phyloP scores from a whole-genome alignment of 2,329 filamentous ascomycete species.

The Penicillium verrucosum region DNA sequence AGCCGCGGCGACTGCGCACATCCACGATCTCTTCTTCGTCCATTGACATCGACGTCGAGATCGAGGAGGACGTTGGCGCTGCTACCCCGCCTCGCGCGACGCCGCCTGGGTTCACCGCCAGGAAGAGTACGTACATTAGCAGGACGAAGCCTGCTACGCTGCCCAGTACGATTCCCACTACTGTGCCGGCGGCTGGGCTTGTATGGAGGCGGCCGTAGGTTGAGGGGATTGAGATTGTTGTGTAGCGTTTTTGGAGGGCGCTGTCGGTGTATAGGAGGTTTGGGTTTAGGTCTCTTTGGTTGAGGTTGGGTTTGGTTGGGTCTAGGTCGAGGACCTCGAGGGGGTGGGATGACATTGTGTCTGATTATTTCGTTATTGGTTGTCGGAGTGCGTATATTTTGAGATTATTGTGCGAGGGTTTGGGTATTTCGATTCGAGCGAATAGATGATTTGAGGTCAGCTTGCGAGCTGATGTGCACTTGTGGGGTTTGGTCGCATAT shows the following conservation, averaged over 20 bases:
- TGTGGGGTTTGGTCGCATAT: neutral
- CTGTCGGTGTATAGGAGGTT: slow-evolving; percentile 9
- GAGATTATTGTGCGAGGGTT: neutral
- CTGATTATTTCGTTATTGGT: neutral
- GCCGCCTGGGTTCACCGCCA: slow-evolving; percentile 47
- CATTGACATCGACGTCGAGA: slow-evolving; percentile 16
- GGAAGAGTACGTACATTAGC: slow-evolving; percentile 52
- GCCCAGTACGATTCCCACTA: slow-evolving; percentile 57
- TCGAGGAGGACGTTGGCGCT: slow-evolving; percentile 5
- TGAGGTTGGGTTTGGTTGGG: neutral
- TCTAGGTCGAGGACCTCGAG: neutral
- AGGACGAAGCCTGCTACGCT: slow-evolving; percentile 52
- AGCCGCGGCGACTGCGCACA: slow-evolving; percentile 18
- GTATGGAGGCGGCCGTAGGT: slow-evolving; percentile 56
- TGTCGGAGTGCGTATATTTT: neutral
- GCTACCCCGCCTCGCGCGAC: slow-evolving; percentile 24
- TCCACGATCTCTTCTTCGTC: slow-evolving; percentile 31
- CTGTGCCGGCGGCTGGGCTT: slow-evolving; percentile 54
- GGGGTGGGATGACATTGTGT: neutral
- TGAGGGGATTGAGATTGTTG: slow-evolving; percentile 54
- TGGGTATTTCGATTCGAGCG: neutral
- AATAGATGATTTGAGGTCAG: neutral
- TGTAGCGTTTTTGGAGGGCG: slow-evolving; percentile 24
- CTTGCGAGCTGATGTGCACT: neutral
- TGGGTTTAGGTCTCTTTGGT: neutral